Conservation (phyloP, 2,329 filamentous ascomycete genomes). For the Cercospora nicotianae region DNA sequence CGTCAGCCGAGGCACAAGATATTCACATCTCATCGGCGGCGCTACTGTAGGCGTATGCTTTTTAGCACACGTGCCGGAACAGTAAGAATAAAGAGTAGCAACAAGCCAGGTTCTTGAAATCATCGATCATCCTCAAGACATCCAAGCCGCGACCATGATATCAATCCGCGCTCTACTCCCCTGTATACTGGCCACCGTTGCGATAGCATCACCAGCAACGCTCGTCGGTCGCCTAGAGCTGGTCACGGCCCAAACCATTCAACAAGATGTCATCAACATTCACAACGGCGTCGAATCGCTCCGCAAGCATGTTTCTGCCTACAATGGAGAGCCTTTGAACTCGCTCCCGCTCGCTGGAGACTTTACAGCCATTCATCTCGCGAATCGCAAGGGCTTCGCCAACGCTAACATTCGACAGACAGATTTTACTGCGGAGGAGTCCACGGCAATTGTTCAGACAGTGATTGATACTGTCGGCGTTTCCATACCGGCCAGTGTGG, state of each 20-base stretch:
- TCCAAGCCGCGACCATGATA: not conserved
- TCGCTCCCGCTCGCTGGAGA: constrained; percentile 21
- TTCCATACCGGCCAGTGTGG: constrained; percentile 25
- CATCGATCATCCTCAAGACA: not conserved
- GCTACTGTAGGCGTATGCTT: not conserved
- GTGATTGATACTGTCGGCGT: constrained; percentile 25
- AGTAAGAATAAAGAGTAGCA: not conserved
- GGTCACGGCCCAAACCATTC: constrained; percentile 25
- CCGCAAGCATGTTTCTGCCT: constrained; percentile 20
- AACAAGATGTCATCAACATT: constrained; percentile 28
- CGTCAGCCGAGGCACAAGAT: not conserved
- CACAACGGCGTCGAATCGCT: constrained; percentile 24
- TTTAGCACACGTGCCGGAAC: not conserved
- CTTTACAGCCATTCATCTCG: constrained; percentile 27
- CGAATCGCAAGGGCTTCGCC: constrained; percentile 29
- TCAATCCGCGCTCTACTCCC: not conserved
- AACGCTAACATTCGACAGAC: constrained; percentile 26
- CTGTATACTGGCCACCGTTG: constrained; percentile 3
- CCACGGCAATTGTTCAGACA: constrained; percentile 25
- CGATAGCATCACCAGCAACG: constrained; percentile 12
- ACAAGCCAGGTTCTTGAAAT: not conserved
- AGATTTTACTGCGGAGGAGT: constrained; percentile 22
- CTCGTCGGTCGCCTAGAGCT: constrained; percentile 16
- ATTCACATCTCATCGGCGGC: not conserved
- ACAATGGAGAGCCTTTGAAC: constrained; percentile 16